Evolutionary conservation across 352 stramenopile genomes (phyloP).

Genomic region (Globisporangium irregulare): DNA sequence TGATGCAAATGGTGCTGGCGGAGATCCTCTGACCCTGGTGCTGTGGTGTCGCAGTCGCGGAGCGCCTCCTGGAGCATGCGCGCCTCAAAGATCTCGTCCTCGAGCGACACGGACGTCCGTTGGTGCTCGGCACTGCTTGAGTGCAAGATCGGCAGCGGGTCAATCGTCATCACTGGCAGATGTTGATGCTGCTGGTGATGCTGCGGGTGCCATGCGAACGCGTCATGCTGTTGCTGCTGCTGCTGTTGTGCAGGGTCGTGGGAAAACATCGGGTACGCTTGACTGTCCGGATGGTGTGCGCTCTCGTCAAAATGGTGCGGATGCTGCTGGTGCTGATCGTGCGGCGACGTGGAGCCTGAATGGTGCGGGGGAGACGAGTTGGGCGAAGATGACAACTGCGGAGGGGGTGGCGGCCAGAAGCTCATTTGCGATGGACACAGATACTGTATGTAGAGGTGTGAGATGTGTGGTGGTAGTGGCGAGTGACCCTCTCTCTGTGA

Average conservation of each 20-base stretch:
- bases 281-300: neutral
- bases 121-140: neutral
- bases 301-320: neutral
- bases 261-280: neutral
- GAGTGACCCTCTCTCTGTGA: neutral
- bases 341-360: neutral
- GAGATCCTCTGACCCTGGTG: neutral
- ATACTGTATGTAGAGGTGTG: neutral
- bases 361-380: neutral
- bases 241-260: neutral
- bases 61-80: conserved; percentile 36
- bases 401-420: conserved; percentile 8
- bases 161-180: conserved; percentile 6
- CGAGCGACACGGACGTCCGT: conserved; percentile 11
- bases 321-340: neutral
- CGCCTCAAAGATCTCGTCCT: conserved; percentile 31
- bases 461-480: neutral
- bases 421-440: conserved; percentile 7
- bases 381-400: neutral
- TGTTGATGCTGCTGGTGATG: neutral
- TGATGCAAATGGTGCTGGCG: conserved; percentile 18
- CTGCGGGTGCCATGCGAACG: conserved; percentile 3
- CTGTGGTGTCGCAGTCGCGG: conserved; percentile 13
- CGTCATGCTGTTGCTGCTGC: neutral
- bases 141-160: conserved; percentile 11